phyloP scores from a whole-genome alignment of 345 rosid genomes.

The Aquilaria sinensis region DNA sequence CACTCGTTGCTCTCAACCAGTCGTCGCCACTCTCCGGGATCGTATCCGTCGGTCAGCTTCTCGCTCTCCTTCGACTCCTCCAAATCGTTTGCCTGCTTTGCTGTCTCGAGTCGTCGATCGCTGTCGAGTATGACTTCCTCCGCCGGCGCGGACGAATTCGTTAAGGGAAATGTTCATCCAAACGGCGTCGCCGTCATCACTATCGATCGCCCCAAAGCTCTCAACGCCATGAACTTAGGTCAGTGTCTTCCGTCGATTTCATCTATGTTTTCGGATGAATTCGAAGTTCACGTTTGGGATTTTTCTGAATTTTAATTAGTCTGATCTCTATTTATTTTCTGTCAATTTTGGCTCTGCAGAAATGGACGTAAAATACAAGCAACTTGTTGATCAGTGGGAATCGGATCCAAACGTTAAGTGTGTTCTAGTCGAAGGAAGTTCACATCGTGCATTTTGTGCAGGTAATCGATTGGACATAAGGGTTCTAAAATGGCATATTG shows the following conservation, averaged over 20 bases:
- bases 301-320: not conserved
- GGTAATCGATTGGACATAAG: constrained; percentile 32
- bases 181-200: constrained; percentile 95
- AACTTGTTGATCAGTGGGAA: constrained; percentile 86
- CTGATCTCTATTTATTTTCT: not conserved
- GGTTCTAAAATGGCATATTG: not conserved
- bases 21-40: not conserved
- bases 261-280: not conserved
- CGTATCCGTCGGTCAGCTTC: not conserved
- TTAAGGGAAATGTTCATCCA: constrained; percentile 60
- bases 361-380: constrained; percentile 71
- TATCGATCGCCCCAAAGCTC: constrained; percentile 90
- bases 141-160: constrained; percentile 42
- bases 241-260: not conserved
- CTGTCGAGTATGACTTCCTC: constrained; percentile 40
- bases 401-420: constrained; percentile 68
- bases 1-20: not conserved
- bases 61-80: not conserved
- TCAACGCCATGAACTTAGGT: constrained; percentile 97
- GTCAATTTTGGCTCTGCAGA: constrained; percentile 29
- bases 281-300: not conserved
- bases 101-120: constrained; percentile 16
- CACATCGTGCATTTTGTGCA: constrained; percentile 83
- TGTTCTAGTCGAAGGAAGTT: constrained; percentile 68
- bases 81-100: constrained; percentile 1